These are phyloP conservation scores for Parastagonospora nodorum DNA, from an alignment of 2,329 filamentous ascomycete genomes.

Conservation along the genomic window DNA sequence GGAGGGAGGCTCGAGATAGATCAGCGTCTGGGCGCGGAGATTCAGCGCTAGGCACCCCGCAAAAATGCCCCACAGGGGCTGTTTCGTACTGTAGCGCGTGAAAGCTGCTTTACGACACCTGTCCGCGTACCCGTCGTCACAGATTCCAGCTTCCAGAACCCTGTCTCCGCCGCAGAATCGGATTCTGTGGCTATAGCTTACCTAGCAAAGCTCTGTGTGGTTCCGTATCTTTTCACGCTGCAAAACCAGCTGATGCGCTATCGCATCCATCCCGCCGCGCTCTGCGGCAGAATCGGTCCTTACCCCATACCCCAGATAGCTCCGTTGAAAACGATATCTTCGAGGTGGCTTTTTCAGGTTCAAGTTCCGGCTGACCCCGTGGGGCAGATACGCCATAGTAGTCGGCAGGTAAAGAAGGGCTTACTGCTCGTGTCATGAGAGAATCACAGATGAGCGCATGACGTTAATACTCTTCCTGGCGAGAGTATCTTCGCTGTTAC, in stretches of 20 bases:
- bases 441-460: neutral
- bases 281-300: neutral
- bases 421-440: conserved; percentile 12
- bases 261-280: neutral
- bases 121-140: too few species aligned
- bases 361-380: conserved; percentile 25
- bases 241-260: too few species aligned
- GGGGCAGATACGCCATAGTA: conserved; percentile 29
- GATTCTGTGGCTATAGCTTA: too few species aligned
- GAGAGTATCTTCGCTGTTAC: conserved; percentile 19
- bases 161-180: too few species aligned
- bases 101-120: too few species aligned
- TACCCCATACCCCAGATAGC: conserved; percentile 16
- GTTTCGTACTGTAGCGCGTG: neutral
- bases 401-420: conserved; percentile 18
- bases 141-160: too few species aligned
- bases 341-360: conserved; percentile 16
- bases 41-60: conserved; percentile 13
- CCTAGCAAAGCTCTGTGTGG: too few species aligned
- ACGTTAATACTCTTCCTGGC: conserved; percentile 20
- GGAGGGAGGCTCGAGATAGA: neutral
- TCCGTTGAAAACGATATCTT: conserved; percentile 18
- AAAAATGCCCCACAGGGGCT: conserved; percentile 17
- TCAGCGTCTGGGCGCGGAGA: conserved; percentile 3
- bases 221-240: too few species aligned